Base-by-base conservation (phyloP, 164 flowering plant genomes). In the Liquidambar formosana region DNA sequence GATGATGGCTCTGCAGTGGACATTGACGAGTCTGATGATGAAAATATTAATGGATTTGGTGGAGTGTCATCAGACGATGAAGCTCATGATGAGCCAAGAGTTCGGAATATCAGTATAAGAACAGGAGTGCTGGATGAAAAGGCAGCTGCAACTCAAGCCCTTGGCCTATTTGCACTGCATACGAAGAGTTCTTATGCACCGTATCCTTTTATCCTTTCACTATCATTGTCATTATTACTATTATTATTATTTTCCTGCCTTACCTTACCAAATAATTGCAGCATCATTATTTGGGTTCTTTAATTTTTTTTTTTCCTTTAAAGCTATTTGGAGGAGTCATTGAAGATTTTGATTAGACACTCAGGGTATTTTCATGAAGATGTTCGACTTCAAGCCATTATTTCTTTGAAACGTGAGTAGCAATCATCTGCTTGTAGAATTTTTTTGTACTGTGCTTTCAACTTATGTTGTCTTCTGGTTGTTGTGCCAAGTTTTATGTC, bases 71-170 rank as follows among this genome's bases (percentile, higher is more conserved):
- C 99, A 57, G 99, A 95, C 82, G 97, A 95, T 76, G 99, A 95
- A 76, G 88, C 93, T 68, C 93, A 86, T 76, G 96, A 91, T 85
- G 97, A 93, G 70, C 97, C 91, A 58, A 86, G 97, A 76, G 94
- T 91, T 51, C 86, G 96, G 41, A 93, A 95, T 80, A 91, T 93
- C 64, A 93, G 99, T 74, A 76, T 95, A 70, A 82, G 99, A 84
- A 95, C 99, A 57, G 99, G 97, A 53, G 97, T 95, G 11, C 82
- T 95, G 82, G 99, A 95, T 86, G 98, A 95, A 80, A 95, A 93
- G 85, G 97, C 99, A 70, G 99, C 99, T 69, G 99, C 99, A 72
- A 95, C 96, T 56, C 99, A 95, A 83, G 97, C 97, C 61, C 86
- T 95, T 78, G 97, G 99, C 63, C 72, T 89, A 63, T 93, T 93